A percentile compares a stretch with the other conserved stretches of the same genome.
These are phyloP conservation scores for Russula compacta DNA, from an alignment of 768 basidiomycete species.

Conservation along the genomic window DNA sequence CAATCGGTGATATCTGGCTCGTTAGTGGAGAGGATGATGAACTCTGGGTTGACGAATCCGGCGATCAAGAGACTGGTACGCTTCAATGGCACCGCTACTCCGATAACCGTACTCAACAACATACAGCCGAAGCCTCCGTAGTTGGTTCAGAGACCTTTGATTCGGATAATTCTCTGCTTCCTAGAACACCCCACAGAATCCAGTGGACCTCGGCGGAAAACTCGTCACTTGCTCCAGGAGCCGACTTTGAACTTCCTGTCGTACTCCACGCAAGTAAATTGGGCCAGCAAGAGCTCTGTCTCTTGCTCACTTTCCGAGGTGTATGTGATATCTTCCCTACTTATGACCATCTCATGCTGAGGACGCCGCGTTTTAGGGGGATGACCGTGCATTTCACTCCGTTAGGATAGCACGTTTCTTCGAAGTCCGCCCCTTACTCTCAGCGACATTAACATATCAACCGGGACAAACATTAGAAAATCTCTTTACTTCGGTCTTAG, in stretches of 20 bases:
- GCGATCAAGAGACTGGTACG: conserved; percentile 11
- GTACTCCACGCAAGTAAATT: conserved; percentile 41
- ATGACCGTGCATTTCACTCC: conserved; percentile 45
- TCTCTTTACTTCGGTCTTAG: conserved; percentile 45
- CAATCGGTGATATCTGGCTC: conserved; percentile 65
- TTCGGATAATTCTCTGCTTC: conserved; percentile 44
- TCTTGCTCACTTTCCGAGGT: conserved; percentile 63
- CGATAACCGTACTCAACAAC: neutral
- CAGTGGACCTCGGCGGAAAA: conserved; percentile 28
- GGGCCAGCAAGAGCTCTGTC: conserved; percentile 43
- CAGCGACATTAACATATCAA: conserved; percentile 40
- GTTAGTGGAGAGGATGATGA: conserved; percentile 52
- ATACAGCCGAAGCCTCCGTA: neutral
- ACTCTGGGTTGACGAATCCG: conserved; percentile 40
- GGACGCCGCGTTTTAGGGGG: conserved; percentile 29
- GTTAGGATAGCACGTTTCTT: conserved; percentile 45
- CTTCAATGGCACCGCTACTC: conserved; percentile 5
- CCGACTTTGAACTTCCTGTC: conserved; percentile 42
- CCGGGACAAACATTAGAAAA: conserved; percentile 42
- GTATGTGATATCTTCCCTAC: conserved; percentile 27
- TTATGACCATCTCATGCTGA: neutral
- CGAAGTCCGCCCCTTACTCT: conserved; percentile 52
- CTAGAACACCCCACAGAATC: conserved; percentile 40
- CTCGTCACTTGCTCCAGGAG: conserved; percentile 36
- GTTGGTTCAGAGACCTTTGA: conserved; percentile 32